These are phyloP conservation scores for Ceratobasidium sp. DNA, from an alignment of 1,284 basidiomycete genomes.

Conservation along the genomic window DNA sequence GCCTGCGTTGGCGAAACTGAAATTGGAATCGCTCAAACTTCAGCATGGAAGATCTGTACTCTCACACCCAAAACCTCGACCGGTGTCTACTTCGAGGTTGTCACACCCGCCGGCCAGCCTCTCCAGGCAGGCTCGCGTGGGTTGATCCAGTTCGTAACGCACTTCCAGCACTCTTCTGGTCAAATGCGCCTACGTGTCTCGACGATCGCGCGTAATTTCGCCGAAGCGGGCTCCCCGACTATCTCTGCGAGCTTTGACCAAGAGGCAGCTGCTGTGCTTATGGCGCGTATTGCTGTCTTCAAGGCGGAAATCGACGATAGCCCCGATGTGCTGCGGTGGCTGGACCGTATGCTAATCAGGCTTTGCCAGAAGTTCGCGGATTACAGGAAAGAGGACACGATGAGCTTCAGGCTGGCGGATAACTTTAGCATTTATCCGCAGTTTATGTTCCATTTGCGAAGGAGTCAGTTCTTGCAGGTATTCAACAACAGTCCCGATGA, in stretches of 20 bases:
- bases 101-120: slow-evolving; percentile 97
- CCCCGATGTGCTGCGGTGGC: slow-evolving; percentile 96
- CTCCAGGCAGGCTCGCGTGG: slow-evolving; percentile 93
- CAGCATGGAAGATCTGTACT: slow-evolving; percentile 98
- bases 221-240: slow-evolving; percentile 93
- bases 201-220: slow-evolving; percentile 97
- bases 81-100: slow-evolving; percentile 98
- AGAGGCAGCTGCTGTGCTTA: slow-evolving; percentile 97
- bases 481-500: slow-evolving; percentile 99
- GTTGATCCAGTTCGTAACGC: slow-evolving; percentile 98
- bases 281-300: slow-evolving; percentile 99
- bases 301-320: slow-evolving; percentile 99
- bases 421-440: slow-evolving; percentile 99
- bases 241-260: slow-evolving; percentile 98
- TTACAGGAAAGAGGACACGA: slow-evolving; percentile 98
- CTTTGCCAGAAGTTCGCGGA: slow-evolving; percentile 99
- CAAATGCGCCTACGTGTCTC: slow-evolving; percentile 96
- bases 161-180: slow-evolving; percentile 97
- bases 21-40: slow-evolving; percentile 98
- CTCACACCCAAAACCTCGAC: slow-evolving; percentile 91
- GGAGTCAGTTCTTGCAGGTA: slow-evolving; percentile 99
- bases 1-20: slow-evolving; percentile 98
- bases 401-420: slow-evolving; percentile 92
- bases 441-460: slow-evolving; percentile 99
- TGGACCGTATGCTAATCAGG: slow-evolving; percentile 98